phyloP scores from a whole-genome alignment of 345 rosid genomes.

The Salix exigua region DNA sequence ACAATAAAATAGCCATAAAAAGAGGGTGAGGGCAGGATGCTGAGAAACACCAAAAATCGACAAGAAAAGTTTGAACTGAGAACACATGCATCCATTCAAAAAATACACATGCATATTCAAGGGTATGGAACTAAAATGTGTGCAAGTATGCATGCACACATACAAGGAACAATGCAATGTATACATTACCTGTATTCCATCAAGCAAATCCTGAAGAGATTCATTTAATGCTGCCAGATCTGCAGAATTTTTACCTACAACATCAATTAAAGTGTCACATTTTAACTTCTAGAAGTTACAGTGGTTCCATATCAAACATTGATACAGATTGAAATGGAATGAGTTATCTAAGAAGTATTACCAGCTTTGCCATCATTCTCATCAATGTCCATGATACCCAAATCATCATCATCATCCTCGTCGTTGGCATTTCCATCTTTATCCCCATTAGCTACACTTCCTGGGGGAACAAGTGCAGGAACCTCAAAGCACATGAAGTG shows the following conservation, averaged over 20 bases:
- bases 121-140: not conserved
- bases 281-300: constrained; percentile 8
- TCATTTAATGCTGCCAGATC: constrained; percentile 80
- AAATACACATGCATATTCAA: not conserved
- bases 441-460: constrained; percentile 61
- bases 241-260: constrained; percentile 67
- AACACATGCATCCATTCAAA: not conserved
- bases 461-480: constrained; percentile 88
- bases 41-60: not conserved
- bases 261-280: constrained; percentile 15
- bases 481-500: constrained; percentile 99
- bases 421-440: constrained; percentile 39
- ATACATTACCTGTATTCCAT: constrained; percentile 82
- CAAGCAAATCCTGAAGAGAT: constrained; percentile 92
- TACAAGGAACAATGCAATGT: not conserved
- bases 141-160: not conserved
- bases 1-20: not conserved
- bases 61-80: not conserved
- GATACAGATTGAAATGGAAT: constrained; percentile 11
- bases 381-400: constrained; percentile 95
- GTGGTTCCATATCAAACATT: constrained; percentile 11
- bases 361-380: constrained; percentile 75
- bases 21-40: not conserved
- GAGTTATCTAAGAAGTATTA: constrained; percentile 26
- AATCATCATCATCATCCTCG: constrained; percentile 70